Percentiles rank a stretch among this genome's conserved stretches.
phyloP scores from a whole-genome alignment of 306 rosid genomes.

The Cucurbita ficifolia region DNA sequence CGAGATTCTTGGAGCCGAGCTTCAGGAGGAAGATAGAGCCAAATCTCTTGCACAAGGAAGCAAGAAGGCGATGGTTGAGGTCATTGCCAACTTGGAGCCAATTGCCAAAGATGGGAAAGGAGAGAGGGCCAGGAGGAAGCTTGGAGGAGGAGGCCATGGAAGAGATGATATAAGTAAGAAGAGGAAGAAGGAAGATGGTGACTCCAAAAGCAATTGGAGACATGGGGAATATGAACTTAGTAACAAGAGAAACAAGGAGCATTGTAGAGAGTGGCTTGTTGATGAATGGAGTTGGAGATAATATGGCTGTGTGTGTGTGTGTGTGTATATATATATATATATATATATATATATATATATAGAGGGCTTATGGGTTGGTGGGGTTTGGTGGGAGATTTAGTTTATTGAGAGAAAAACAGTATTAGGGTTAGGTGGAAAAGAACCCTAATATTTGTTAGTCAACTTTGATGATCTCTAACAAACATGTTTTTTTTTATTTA shows the following conservation, averaged over 20 bases:
- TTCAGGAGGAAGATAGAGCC: constrained; percentile 53
- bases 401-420: too few species aligned
- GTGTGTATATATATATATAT: too few species aligned
- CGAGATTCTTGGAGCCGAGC: constrained; percentile 57
- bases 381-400: too few species aligned
- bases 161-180: constrained; percentile 10
- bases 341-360: too few species aligned
- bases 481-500: too few species aligned
- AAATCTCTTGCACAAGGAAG: constrained; percentile 35
- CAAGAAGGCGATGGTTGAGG: constrained; percentile 53
- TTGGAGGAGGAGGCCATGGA: constrained; percentile 4
- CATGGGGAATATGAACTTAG: constrained; percentile 9
- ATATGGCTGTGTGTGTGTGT: too few species aligned
- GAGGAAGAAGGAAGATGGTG: not conserved
- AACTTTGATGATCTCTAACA: too few species aligned
- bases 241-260: not conserved
- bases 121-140: constrained; percentile 58
- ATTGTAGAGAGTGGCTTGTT: not conserved
- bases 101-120: constrained; percentile 63
- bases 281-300: too few species aligned
- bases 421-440: too few species aligned
- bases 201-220: not conserved
- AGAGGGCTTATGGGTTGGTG: too few species aligned
- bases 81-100: constrained; percentile 85
- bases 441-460: too few species aligned